Base-by-base conservation (phyloP, 23 red algal genomes). In the Gracilariopsis chorda region DNA sequence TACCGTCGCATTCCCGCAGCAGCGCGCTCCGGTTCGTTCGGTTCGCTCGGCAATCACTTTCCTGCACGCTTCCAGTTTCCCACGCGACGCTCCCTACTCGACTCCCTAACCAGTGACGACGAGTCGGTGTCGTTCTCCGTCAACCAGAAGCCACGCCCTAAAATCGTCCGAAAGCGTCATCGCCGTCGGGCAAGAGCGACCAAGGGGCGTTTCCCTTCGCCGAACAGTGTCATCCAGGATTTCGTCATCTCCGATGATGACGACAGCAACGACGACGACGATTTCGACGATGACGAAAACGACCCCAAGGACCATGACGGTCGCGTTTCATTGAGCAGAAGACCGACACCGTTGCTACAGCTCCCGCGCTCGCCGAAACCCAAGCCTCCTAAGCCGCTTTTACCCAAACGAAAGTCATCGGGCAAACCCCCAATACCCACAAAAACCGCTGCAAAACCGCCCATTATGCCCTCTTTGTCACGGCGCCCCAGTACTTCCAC, bases 51-150 rank as follows among this genome's bases (percentile, higher is more conserved):
- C 62, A 59, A 55, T 33, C 82, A 87, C 32, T 87, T 87, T 63
- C 82, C 82, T 25, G 41, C 82, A 7, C 82, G 82, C 33, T 87
- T 87, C 24, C 60, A 87, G 28, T 87, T 87, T 35, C 82, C 82
- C 36, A 27, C 59, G 48, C 82, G 82, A 17, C 48, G 52, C 43
- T 87, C 82, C 10, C 16, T 87, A 17, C 59, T 87, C 24, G 82
- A 87, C 13, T 87, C 82, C 4, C 64, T 87, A 41, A 87, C 82
- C 23, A 64, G 52, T 20, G 82, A 87, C 60, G 82, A 87, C 48
- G 82, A 87, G 64, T 57, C 82, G 11, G 46, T 74, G n/a, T 72
- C 62, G 42, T 73, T 87, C 19, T 37, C 60, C 27, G 63, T 73
- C 82, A 17, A 10, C 35, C 41, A 52, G 24, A 83, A 83, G 53